Evolutionary conservation across 2,329 filamentous ascomycete species (phyloP), one percentile per base, ranked within the genome.

Genomic region (Diplodia seriata): DNA sequence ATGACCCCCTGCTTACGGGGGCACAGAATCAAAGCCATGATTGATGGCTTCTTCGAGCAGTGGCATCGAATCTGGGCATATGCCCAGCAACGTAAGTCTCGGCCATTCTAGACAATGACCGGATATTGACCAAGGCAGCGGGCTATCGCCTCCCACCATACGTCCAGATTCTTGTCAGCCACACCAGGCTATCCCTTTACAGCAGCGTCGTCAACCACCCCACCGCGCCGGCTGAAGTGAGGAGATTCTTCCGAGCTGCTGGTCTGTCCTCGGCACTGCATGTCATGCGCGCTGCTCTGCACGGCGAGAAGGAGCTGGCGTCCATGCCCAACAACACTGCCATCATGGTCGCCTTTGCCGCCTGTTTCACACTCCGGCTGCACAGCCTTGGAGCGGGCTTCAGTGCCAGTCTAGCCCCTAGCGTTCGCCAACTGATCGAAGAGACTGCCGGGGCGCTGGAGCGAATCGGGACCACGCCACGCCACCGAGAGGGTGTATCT

Each of bases 271-370:
- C 90, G 0, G 89, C 90, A 0, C 78, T 92, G n/a, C 91, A 91
- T 68, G 90, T 92, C 4, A 86, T 92, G 82, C 86, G 90, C 26
- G 89, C 88, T 1, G 90, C 90, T 0, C 90, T 92, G 6, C 90
- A 91, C 76, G 90, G 90, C 40, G 90, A 92, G 74, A 81, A 84
- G 0, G 85, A 89, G 69, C 82, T 92, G 0, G 88, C 88, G 67
- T 91, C 90, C 0, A 92, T 92, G 90, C 90, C 90, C 0, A 92
- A 92, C 76, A 92, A 92, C 72, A 91, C 90, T 0, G 86, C 90
- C 67, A 91, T 92, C 70, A 92, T 92, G 90, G 91, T 92, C 14
- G 90, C 89, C 1, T 92, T 91, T 70, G 90, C 90, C 0, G 89
- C 89, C 4, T 90, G 88, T 72, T 90, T 90, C 59, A 62, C 66